phyloP scores from a whole-genome alignment of 2,329 filamentous ascomycete species.

The Aureobasidium mangrovei region DNA sequence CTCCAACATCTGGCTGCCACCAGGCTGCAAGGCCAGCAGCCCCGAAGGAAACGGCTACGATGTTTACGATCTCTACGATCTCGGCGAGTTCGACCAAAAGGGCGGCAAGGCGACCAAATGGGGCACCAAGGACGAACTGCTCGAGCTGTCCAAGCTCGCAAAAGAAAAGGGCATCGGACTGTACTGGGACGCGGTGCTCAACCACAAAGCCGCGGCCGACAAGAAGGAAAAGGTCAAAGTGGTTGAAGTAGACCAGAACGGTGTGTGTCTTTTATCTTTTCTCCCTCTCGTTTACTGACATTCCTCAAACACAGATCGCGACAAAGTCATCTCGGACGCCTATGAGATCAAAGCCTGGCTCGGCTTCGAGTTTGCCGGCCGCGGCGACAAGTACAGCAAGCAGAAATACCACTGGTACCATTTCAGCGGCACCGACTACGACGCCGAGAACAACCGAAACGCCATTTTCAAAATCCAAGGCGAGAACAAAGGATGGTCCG shows the following conservation, averaged over 20 bases:
- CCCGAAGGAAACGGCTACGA: constrained; percentile 51
- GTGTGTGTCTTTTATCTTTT: neutral
- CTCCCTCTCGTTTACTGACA: neutral
- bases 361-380: constrained; percentile 54
- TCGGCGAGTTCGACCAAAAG: constrained; percentile 63
- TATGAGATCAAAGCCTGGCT: constrained; percentile 58
- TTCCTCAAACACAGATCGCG: constrained; percentile 37
- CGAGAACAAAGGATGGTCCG: constrained; percentile 53
- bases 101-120: constrained; percentile 55
- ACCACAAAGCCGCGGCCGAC: constrained; percentile 61
- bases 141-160: constrained; percentile 43
- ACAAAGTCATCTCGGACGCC: constrained; percentile 42
- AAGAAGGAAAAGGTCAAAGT: constrained; percentile 52
- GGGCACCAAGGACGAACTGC: constrained; percentile 54
- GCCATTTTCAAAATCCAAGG: constrained; percentile 56
- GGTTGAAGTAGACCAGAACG: constrained; percentile 48
- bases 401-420: constrained; percentile 58
- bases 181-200: constrained; percentile 62
- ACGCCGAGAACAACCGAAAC: constrained; percentile 45
- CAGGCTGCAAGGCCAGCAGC: constrained; percentile 56
- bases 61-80: constrained; percentile 49
- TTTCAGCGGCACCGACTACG: constrained; percentile 57
- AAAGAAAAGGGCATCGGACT: constrained; percentile 47
- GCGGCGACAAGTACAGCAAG: constrained; percentile 49
- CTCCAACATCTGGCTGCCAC: constrained; percentile 57